Conservation (phyloP, 306 rosid species). For the Vigna angularis region DNA sequence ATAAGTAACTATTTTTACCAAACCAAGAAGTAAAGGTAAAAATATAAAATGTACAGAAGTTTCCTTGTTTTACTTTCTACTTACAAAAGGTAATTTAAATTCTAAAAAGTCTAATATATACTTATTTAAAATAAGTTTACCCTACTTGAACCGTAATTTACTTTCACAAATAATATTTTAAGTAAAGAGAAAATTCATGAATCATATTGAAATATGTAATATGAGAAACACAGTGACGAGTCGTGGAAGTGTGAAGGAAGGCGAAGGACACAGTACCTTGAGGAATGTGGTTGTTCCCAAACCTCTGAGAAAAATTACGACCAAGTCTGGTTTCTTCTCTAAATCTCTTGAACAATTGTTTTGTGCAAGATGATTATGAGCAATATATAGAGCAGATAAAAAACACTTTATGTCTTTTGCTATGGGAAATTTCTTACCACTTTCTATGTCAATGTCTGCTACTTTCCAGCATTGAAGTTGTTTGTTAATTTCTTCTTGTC, state of each 20-base stretch:
- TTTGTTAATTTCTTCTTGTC: slow-evolving; percentile 36
- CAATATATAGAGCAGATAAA: slow-evolving; percentile 38
- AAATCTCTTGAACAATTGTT: slow-evolving; percentile 2
- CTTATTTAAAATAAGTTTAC: too few relatives aligned
- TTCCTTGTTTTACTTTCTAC: background rate
- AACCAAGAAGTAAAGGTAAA: background rate
- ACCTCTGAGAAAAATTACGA: slow-evolving; percentile 6
- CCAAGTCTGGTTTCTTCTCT: slow-evolving; percentile 10
- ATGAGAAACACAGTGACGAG: background rate
- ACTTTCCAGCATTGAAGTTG: slow-evolving; percentile 20
- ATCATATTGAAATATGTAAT: too few relatives aligned
- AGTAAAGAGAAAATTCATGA: too few relatives aligned
- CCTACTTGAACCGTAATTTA: too few relatives aligned
- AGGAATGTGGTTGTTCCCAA: background rate
- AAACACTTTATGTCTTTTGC: background rate
- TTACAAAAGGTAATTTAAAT: too few relatives aligned
- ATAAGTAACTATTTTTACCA: slow-evolving; percentile 25
- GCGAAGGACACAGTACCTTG: slow-evolving; percentile 43
- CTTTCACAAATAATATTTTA: too few relatives aligned
- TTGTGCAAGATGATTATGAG: slow-evolving; percentile 12
- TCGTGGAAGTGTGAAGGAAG: slow-evolving; percentile 19
- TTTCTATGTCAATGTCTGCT: slow-evolving; percentile 15
- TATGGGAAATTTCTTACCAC: slow-evolving; percentile 41
- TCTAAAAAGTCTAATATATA: too few relatives aligned
- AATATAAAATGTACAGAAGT: background rate